phyloP scores from a whole-genome alignment of 2,329 filamentous ascomycete species.

The Diplocarpon mali region DNA sequence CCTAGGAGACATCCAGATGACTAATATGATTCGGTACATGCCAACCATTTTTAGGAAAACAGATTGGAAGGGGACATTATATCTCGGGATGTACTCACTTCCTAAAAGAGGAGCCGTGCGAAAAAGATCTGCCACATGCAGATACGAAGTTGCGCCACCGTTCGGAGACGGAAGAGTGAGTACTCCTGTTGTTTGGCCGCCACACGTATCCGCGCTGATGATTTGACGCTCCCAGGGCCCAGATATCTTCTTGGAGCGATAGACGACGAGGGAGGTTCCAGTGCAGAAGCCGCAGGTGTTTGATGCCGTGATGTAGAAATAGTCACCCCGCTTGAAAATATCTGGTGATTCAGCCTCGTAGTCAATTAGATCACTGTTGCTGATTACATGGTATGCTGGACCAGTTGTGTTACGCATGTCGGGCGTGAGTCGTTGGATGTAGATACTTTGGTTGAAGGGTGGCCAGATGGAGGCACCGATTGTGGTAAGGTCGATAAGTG shows the following conservation, averaged over 20 bases:
- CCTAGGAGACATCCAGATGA: no score
- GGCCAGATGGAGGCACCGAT: constrained; percentile 19
- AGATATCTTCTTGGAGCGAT: constrained; percentile 11
- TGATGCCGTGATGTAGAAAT: constrained; percentile 19
- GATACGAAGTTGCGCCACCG: constrained; percentile 9
- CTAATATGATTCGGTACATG: no score
- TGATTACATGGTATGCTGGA: constrained; percentile 8
- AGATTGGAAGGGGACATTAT: no score
- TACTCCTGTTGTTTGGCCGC: constrained; percentile 17
- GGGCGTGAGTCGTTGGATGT: constrained; percentile 15
- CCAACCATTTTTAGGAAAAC: no score
- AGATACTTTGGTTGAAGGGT: constrained; percentile 18
- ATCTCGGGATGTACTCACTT: neutral
- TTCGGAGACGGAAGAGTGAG: constrained; percentile 11
- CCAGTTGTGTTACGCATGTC: constrained; percentile 19
- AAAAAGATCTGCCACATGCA: constrained; percentile 18
- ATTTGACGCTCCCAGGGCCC: constrained; percentile 20
- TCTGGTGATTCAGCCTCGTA: constrained; percentile 18
- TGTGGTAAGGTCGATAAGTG: constrained; percentile 18
- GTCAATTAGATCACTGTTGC: constrained; percentile 16
- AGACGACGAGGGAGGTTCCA: constrained; percentile 17
- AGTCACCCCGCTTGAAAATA: constrained; percentile 18
- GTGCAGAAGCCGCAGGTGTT: constrained; percentile 22
- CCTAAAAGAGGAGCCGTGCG: constrained; percentile 13
- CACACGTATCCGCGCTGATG: constrained; percentile 18